Evolutionary conservation across 768 basidiomycete species (phyloP).

Genomic region (Hygrophorus pudorinus): DNA sequence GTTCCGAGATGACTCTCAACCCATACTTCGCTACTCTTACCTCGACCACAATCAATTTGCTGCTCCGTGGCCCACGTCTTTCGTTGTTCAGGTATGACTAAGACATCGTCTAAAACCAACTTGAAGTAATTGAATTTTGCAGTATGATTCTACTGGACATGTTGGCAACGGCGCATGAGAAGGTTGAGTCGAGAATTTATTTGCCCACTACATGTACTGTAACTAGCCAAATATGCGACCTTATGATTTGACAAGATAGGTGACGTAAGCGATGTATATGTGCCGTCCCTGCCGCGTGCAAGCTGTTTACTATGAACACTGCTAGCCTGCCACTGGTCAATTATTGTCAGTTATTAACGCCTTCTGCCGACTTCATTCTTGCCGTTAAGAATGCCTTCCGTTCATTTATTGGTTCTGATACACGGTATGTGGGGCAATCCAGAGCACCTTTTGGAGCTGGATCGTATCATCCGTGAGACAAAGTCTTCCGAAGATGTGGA

Average conservation of each 20-base stretch:
- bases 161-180: too few species aligned
- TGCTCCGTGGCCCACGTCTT: slow-evolving; percentile 9
- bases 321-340: too few species aligned
- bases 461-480: slow-evolving; percentile 7
- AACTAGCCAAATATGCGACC: too few species aligned
- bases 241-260: too few species aligned
- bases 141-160: slow-evolving; percentile 1
- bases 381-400: slow-evolving; percentile 16
- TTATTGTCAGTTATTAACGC: background rate
- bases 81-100: slow-evolving; percentile 8
- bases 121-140: background rate
- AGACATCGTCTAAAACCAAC: background rate
- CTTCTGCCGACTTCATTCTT: background rate
- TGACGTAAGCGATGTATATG: too few species aligned
- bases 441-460: slow-evolving; percentile 16
- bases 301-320: too few species aligned
- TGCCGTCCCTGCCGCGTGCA: too few species aligned
- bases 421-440: slow-evolving; percentile 83
- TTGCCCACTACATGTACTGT: too few species aligned
- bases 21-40: slow-evolving; percentile 3
- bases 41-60: slow-evolving; percentile 7
- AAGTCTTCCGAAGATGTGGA: slow-evolving; percentile 18
- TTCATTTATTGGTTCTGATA: slow-evolving; percentile 41
- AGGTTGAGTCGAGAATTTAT: background rate
- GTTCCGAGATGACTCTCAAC: slow-evolving; percentile 1